Base-by-base conservation (phyloP, 306 rosid genomes). In the Fragaria ananassa region DNA sequence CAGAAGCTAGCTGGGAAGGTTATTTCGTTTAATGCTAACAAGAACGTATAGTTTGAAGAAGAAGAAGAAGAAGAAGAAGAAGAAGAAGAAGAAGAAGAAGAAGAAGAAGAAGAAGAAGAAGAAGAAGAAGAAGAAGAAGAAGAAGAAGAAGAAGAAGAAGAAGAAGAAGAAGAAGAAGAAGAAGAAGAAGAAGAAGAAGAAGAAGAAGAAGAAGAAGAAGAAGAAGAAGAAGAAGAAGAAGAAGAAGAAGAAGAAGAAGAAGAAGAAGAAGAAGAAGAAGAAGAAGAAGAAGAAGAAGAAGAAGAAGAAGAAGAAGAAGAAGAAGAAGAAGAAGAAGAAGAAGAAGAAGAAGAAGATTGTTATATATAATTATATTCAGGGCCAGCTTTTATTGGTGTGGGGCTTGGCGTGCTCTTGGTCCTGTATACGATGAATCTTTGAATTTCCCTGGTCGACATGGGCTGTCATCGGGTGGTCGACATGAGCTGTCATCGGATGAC, bases 371-470 rank as follows among this genome's bases (percentile, higher is more conserved):
- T 45, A 45, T 10, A n/a, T 11, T 21, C 12, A n/a, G 34, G 27
- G 13, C 41, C 10, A 14, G 53, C 34, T n/a, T 42, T 42, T 17
- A 42, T 42, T 41, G 50, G 11, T 41, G 71, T 67, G 71, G 29
- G 71, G 45, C 47, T 65, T 37, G 47, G 29, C 14, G 70, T 37
- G 89, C 88, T 63, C 83, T 81, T 53, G 31, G 82, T 76, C 86
- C 91, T 3, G 76, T 78, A 72, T 45, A 60, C 39, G 86, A 83
- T n/a, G 81, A 86, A 25, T 35, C 81, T 44, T 69, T 80, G 34
- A 56, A 74, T 69, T 63, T 73, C 72, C 10, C 78, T 3, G 1
- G 79, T 63, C 57, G 51, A 57, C 69, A 69, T 8, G 81, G 79
- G 41, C 81, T 69, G 71, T 82, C 35, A 44, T 64, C 62, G 67